phyloP scores from a whole-genome alignment of 2,329 filamentous ascomycete species.

The Chaetomiaceae sp. region DNA sequence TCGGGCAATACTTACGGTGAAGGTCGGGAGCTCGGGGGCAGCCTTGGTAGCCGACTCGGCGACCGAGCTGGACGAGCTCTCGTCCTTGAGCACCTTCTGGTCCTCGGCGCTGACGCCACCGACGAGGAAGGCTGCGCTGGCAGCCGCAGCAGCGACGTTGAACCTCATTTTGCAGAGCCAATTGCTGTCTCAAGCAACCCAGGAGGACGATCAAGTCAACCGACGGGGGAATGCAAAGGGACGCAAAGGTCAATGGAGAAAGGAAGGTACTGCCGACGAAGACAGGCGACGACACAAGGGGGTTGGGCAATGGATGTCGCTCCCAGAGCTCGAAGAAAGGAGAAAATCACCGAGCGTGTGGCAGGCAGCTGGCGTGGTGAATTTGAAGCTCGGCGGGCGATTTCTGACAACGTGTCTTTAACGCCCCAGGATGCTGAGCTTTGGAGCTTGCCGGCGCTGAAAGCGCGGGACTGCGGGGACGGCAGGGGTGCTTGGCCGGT shows the following conservation, averaged over 20 bases:
- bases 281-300: constrained; percentile 26
- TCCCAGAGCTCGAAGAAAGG: constrained; percentile 38
- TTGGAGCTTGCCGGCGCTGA: constrained; percentile 15
- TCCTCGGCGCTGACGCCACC: constrained; percentile 67
- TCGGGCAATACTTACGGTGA: constrained; percentile 65
- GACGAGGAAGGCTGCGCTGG: constrained; percentile 69
- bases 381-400: constrained; percentile 22
- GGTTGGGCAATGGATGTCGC: constrained; percentile 32
- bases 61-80: constrained; percentile 39
- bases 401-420: constrained; percentile 30
- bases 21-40: constrained; percentile 67
- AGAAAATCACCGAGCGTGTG: constrained; percentile 19
- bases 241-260: constrained; percentile 6
- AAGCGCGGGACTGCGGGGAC: constrained; percentile 23
- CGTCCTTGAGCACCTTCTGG: constrained; percentile 51
- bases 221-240: constrained; percentile 5
- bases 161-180: constrained; percentile 67
- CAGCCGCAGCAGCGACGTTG: constrained; percentile 70
- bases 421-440: constrained; percentile 19
- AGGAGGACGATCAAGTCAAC: constrained; percentile 3
- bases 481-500: not conserved
- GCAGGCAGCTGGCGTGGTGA: constrained; percentile 21
- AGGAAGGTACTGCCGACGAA: constrained; percentile 22
- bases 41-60: constrained; percentile 51
- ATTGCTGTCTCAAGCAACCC: constrained; percentile 19